A percentile compares a stretch with the other conserved stretches of the same genome.
Conservation (phyloP, 805 yeast species). For the Barnettozyma sp. region DNA sequence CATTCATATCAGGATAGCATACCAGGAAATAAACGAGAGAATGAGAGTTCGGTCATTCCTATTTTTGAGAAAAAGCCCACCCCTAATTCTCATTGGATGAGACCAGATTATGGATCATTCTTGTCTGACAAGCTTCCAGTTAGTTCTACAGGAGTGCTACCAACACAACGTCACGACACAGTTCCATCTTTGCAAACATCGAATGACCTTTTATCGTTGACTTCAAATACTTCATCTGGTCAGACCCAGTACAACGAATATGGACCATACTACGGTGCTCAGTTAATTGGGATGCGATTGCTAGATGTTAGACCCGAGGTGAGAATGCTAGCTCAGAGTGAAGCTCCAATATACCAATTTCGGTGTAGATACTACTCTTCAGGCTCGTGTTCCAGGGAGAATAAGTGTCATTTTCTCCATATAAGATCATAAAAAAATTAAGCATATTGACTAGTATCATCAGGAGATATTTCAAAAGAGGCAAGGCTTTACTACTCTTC, state of each 20-base stretch:
- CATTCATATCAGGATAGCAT: too few species aligned
- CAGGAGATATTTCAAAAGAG: not conserved
- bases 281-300: slow-evolving; percentile 2
- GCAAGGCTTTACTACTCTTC: slow-evolving; percentile 4
- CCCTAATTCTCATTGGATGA: too few species aligned
- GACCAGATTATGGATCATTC: too few species aligned
- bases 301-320: slow-evolving; percentile 10
- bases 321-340: not conserved
- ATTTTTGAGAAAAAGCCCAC: too few species aligned
- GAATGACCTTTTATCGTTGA: not conserved
- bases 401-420: slow-evolving; percentile 10
- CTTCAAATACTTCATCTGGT: not conserved
- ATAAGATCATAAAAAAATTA: not conserved
- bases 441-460: not conserved
- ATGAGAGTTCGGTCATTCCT: too few species aligned
- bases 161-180: too few species aligned
- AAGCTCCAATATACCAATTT: not conserved
- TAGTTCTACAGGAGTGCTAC: too few species aligned
- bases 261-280: not conserved
- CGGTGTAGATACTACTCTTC: slow-evolving; percentile 2
- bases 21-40: too few species aligned
- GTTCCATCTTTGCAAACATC: too few species aligned
- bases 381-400: slow-evolving; percentile 4
- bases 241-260: not conserved
- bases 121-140: too few species aligned